phyloP scores from a whole-genome alignment of 2,329 filamentous ascomycete species.

The Talaromyces sp. region DNA sequence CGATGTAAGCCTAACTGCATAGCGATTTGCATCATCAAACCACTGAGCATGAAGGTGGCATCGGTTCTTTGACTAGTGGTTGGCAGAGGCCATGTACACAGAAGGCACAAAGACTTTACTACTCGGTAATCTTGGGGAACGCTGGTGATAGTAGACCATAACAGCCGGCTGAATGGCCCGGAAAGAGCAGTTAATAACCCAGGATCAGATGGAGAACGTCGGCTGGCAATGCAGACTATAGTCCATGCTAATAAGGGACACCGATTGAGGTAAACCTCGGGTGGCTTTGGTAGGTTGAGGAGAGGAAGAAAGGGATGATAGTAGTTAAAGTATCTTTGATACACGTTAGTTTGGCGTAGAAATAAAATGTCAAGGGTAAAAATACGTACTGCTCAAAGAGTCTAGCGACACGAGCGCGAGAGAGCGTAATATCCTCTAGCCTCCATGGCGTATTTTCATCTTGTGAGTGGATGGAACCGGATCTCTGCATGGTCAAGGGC shows the following conservation, averaged over 20 bases:
- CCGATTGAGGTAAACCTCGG: constrained; percentile 60
- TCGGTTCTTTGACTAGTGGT: constrained; percentile 64
- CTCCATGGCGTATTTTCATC: constrained; percentile 47
- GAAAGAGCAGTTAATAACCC: constrained; percentile 55
- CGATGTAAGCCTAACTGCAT: constrained; percentile 66
- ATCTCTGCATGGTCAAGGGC: constrained; percentile 36
- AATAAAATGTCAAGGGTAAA: constrained; percentile 3
- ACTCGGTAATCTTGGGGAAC: constrained; percentile 65
- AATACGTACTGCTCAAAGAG: constrained; percentile 46
- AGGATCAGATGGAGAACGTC: constrained; percentile 58
- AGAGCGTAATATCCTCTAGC: constrained; percentile 51
- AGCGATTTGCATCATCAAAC: constrained; percentile 67
- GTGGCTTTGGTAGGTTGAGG: constrained; percentile 56
- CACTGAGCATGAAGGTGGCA: constrained; percentile 65
- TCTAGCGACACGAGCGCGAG: constrained; percentile 41
- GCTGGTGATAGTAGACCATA: constrained; percentile 62
- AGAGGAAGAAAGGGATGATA: constrained; percentile 67
- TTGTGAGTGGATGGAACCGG: constrained; percentile 40
- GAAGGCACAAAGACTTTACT: constrained; percentile 63
- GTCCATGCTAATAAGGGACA: constrained; percentile 67
- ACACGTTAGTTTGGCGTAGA: constrained; percentile 30
- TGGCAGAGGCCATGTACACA: constrained; percentile 66
- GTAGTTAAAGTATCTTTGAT: constrained; percentile 60
- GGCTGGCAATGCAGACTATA: constrained; percentile 62
- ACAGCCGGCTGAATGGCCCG: constrained; percentile 56